Evolutionary conservation across 2,329 filamentous ascomycete species (phyloP), one percentile per base, ranked within the genome.

Genomic region (Microdochium trichocladiopsis): DNA sequence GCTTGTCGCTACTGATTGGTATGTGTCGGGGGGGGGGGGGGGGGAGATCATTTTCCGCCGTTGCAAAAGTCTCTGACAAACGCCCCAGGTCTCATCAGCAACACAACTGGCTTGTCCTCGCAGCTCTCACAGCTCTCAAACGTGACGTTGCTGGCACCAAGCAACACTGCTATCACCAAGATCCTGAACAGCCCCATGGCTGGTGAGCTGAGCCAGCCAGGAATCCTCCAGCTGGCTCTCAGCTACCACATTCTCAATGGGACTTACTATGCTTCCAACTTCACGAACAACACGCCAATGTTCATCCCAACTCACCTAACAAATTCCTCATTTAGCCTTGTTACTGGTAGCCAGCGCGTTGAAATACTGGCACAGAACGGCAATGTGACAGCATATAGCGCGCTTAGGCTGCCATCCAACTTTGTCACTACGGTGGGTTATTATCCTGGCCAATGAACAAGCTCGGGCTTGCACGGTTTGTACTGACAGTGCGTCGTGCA

Each of bases 241-340:
- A 69, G 65, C 52, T 86, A 86, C 63, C 82, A 86, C 61, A 72
- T 84, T 21, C 63, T 85, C 8, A 75, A 78, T 52, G 81, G 80
- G 36, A 74, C 71, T 1, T 73, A 76, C 57, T 61, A 56, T 41
- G 57, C 63, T 9, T 57, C 61, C 2, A 57, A 61, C 52, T 59
- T 70, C 45, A 45, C 9, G 14, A 45, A 18, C 41, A 56, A 61
- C 24, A 62, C 63, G 31, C 55, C 69, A 0, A 53, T 61, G 2
- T 71, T 74, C 45, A 58, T 73, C 25, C 65, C 64, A 3, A 74
- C 72, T 1, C 51, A 77, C 8, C 67, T 86, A 51, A 76, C 67
- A 18, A 74, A 80, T 56, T 50, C 68, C 22, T 67, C 70, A 0
- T 86, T 77, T 61, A 70, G 76, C 57, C 83, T 83, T 52, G 74